Conservation (phyloP, 805 yeast species). For the Yamadazyma kitorensis region DNA sequence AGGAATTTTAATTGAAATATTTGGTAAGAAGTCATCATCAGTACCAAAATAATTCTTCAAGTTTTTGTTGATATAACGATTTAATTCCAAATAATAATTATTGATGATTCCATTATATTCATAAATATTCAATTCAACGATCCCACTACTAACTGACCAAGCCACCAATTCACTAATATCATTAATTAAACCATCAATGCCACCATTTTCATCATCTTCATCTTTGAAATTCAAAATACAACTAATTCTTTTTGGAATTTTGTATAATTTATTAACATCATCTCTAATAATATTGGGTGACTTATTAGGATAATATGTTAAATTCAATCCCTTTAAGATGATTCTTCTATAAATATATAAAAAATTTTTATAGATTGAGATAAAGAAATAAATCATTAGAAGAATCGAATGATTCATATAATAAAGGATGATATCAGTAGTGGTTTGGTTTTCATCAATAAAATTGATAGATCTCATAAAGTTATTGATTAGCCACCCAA, state of each 20-base stretch:
- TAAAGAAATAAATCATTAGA: conserved; percentile 50
- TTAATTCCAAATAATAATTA: conserved; percentile 46
- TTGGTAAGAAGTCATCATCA: conserved; percentile 61
- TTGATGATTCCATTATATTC: conserved; percentile 74
- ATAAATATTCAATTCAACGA: conserved; percentile 67
- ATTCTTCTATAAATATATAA: conserved; percentile 52
- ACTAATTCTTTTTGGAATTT: conserved; percentile 76
- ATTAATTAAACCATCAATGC: conserved; percentile 74
- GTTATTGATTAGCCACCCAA: conserved; percentile 1
- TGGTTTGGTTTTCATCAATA: not conserved
- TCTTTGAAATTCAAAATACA: conserved; percentile 71
- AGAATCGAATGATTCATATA: conserved; percentile 47
- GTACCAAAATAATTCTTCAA: conserved; percentile 74
- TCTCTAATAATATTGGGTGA: conserved; percentile 84
- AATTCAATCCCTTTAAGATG: conserved; percentile 54
- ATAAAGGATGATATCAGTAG: conserved; percentile 7
- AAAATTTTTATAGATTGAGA: conserved; percentile 53
- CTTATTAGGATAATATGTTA: conserved; percentile 64
- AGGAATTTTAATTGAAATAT: conserved; percentile 61
- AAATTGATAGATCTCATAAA: conserved; percentile 1
- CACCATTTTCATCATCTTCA: conserved; percentile 86
- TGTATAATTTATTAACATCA: conserved; percentile 69
- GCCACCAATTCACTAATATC: conserved; percentile 75
- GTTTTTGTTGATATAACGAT: conserved; percentile 54
- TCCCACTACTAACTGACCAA: conserved; percentile 91